These are phyloP conservation scores for Colletotrichum somersetense DNA, from an alignment of 2,329 filamentous ascomycete genomes.

Conservation along the genomic window DNA sequence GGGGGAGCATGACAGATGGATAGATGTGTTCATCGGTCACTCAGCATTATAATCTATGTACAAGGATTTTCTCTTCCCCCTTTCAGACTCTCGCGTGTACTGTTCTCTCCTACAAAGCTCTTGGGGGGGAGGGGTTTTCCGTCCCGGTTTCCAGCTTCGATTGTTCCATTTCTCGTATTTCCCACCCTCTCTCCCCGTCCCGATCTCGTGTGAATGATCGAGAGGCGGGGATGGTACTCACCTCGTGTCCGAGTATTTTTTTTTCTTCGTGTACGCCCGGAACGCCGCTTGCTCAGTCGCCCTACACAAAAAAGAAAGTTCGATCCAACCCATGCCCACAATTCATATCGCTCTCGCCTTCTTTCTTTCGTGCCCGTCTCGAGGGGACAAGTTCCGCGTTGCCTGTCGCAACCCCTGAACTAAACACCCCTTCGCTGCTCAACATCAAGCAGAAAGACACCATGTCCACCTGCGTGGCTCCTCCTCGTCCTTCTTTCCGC, in stretches of 20 bases:
- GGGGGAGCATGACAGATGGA: not conserved
- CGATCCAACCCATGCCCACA: not conserved
- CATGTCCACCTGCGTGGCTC: not conserved
- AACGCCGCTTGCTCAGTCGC: constrained; percentile 20
- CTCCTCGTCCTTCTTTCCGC: not conserved
- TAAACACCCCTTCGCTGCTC: not conserved
- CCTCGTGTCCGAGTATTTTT: constrained; percentile 19
- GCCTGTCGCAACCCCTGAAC: not conserved
- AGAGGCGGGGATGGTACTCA: not conserved
- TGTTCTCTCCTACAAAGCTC: not conserved
- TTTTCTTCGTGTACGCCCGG: constrained; percentile 36
- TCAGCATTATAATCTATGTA: constrained; percentile 25
- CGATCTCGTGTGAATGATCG: not conserved
- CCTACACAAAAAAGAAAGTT: constrained; percentile 5
- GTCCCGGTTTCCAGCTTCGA: not conserved
- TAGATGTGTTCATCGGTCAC: not conserved
- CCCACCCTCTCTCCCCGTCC: not conserved
- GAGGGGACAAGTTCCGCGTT: not conserved
- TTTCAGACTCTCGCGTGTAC: not conserved
- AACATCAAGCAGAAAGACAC: too few species aligned
- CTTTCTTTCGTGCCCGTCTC: not conserved
- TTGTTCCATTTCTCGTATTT: not conserved
- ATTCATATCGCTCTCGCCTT: not conserved
- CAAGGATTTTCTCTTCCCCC: not conserved
- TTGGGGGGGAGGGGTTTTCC: not conserved